Evolutionary conservation across 768 basidiomycete genomes (phyloP).

Genomic region (Podaxis sp.): DNA sequence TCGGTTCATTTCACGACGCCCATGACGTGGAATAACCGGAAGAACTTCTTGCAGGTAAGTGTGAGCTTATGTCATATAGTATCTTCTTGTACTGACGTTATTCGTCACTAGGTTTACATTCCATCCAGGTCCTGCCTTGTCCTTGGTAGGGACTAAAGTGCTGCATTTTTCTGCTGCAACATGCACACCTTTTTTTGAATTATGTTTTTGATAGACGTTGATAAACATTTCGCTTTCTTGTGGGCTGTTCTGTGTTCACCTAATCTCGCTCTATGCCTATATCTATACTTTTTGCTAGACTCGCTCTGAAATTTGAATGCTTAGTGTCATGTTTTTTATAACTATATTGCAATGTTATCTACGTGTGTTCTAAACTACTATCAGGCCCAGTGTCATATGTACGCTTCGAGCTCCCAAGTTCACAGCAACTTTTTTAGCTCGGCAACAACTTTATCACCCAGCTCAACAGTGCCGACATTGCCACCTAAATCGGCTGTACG

Average conservation of each 20-base stretch:
- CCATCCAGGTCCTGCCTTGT: constrained; percentile 68
- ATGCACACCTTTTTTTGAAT: background rate
- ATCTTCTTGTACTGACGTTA: background rate
- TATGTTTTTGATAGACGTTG: background rate
- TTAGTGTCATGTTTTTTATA: background rate
- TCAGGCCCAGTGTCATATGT: background rate
- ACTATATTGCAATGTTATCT: background rate
- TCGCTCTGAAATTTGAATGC: background rate
- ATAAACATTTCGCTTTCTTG: background rate
- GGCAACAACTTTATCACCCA: background rate
- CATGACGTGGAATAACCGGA: constrained; percentile 89
- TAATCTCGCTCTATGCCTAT: background rate
- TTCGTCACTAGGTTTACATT: constrained; percentile 57
- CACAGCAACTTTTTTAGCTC: background rate
- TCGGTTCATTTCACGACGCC: constrained; percentile 78
- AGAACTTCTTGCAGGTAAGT: constrained; percentile 83
- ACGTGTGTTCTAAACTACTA: background rate
- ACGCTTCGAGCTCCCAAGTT: background rate
- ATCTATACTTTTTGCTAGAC: background rate
- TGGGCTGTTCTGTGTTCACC: background rate
- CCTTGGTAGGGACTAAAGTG: constrained; percentile 43
- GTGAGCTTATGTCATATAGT: background rate
- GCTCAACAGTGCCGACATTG: constrained; percentile 45
- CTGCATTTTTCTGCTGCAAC: background rate
- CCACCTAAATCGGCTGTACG: constrained; percentile 83